phyloP scores from a whole-genome alignment of 257 asterid genomes.

The Asclepias syriaca region DNA sequence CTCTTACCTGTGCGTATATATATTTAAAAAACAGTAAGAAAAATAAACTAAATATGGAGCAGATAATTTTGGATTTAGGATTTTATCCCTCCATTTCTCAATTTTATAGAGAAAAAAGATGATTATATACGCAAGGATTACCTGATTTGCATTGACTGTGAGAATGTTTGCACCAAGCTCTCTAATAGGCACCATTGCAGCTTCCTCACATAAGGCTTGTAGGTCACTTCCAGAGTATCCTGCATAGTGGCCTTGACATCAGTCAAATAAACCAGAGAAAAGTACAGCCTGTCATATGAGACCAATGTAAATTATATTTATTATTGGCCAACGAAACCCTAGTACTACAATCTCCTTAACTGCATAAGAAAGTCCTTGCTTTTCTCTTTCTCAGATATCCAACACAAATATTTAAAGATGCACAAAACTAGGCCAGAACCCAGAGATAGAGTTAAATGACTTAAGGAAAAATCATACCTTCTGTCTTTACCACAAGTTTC shows the following conservation, averaged over 20 bases:
- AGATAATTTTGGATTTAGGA: neutral
- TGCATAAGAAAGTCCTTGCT: neutral
- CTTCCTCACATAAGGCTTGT: conserved; percentile 91
- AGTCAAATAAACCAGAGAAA: conserved; percentile 1
- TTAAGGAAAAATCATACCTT: conserved; percentile 44
- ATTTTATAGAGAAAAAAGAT: neutral
- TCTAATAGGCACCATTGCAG: conserved; percentile 98
- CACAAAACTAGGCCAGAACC: neutral
- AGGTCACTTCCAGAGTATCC: conserved; percentile 99
- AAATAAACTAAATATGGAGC: neutral
- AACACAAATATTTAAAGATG: neutral
- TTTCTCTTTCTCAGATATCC: neutral
- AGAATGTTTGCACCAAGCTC: conserved; percentile 90
- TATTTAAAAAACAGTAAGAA: neutral
- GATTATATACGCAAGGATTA: conserved; percentile 6
- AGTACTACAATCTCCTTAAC: neutral
- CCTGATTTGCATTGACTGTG: conserved; percentile 70
- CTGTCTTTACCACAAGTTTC: conserved; percentile 70
- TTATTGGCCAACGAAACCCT: neutral
- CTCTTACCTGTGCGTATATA: conserved; percentile 56
- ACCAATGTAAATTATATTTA: neutral
- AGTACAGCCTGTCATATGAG: neutral
- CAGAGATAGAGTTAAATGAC: neutral
- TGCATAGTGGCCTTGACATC: conserved; percentile 12
- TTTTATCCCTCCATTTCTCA: neutral